Evolutionary conservation across 1,139 yeast species (phyloP).

Genomic region (Suhomyces terraborum): DNA sequence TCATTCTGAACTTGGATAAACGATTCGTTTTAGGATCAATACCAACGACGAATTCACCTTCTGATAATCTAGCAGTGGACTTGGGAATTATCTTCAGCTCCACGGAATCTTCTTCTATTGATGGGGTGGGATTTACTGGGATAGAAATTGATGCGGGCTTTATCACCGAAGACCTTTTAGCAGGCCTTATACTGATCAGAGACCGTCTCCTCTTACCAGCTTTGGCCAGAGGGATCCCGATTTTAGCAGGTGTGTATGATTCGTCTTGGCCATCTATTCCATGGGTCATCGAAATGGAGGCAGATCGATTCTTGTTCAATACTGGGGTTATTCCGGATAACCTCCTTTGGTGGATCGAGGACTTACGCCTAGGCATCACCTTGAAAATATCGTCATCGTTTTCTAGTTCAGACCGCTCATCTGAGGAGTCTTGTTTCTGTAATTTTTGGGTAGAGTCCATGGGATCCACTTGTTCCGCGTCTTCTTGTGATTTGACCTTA

Average conservation of each 20-base stretch:
- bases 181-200: constrained; percentile 14
- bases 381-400: constrained; percentile 32
- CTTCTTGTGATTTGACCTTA: constrained; percentile 7
- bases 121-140: constrained; percentile 17
- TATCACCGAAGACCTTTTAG: constrained; percentile 10
- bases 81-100: not conserved
- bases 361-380: constrained; percentile 30
- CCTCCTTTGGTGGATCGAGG: constrained; percentile 38
- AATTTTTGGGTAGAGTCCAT: constrained; percentile 23
- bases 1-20: constrained; percentile 22
- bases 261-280: constrained; percentile 3
- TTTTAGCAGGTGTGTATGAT: constrained; percentile 32
- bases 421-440: constrained; percentile 8
- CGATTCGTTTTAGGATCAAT: constrained; percentile 31
- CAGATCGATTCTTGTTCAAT: constrained; percentile 31
- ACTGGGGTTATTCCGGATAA: constrained; percentile 40
- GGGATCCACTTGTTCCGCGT: constrained; percentile 35
- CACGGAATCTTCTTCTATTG: constrained; percentile 12
- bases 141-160: constrained; percentile 8
- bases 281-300: constrained; percentile 26
- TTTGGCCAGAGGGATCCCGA: constrained; percentile 40
- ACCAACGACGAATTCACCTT: constrained; percentile 30
- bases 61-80: constrained; percentile 1
- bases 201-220: constrained; percentile 35
- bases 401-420: constrained; percentile 26